phyloP scores from a whole-genome alignment of 2,329 filamentous ascomycete genomes.

The Fonsecaea multimorphosa region DNA sequence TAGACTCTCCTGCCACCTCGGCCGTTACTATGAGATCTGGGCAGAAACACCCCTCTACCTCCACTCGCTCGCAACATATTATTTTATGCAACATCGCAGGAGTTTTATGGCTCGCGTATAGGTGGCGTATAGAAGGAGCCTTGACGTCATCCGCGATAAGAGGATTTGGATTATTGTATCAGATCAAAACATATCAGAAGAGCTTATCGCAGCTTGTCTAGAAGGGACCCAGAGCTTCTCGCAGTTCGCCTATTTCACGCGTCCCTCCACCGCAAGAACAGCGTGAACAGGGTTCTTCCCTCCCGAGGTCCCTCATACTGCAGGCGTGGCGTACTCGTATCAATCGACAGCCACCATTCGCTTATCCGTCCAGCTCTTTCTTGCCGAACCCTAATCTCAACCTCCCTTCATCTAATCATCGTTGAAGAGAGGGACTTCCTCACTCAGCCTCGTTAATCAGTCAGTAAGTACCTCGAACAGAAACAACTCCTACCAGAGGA shows the following conservation, averaged over 20 bases:
- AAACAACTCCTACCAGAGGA: not conserved
- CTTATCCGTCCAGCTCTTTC: not conserved
- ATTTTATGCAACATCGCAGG: no score
- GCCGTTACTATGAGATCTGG: not conserved
- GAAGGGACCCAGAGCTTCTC: not conserved
- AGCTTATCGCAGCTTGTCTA: not conserved
- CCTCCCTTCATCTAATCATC: not conserved
- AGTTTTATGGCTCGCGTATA: no score
- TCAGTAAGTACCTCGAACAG: not conserved
- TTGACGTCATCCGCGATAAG: not conserved
- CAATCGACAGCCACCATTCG: not conserved
- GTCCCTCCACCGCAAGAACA: no score
- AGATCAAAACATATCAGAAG: not conserved
- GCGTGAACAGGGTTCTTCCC: no score
- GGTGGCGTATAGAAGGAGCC: no score
- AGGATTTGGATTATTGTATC: not conserved
- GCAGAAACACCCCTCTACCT: not conserved
- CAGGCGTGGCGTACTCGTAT: no score
- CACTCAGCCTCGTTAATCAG: conserved; percentile 5
- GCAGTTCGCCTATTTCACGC: not conserved
- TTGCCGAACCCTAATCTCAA: not conserved
- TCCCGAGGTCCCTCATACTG: no score
- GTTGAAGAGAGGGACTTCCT: not conserved
- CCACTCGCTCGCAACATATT: no score
- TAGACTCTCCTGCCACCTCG: not conserved